Base-by-base conservation (phyloP, 2,329 filamentous ascomycete genomes). In the Diplodia seriata region DNA sequence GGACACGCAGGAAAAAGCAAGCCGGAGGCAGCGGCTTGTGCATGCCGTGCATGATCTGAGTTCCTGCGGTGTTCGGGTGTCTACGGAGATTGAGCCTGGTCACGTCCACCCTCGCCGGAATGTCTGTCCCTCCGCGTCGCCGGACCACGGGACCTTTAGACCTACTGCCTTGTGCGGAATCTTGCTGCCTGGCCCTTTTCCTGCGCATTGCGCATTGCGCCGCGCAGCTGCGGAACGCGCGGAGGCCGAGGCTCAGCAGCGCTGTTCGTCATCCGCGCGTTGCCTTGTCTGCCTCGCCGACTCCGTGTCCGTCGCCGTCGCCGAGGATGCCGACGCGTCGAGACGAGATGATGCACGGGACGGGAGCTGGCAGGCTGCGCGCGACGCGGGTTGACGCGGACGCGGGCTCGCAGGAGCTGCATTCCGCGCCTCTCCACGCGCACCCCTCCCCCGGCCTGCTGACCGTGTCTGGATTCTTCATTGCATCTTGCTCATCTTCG, bases 41-140 rank as follows among this genome's bases (percentile, higher is more conserved):
- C 43, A 63, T 51, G 43, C 59, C 47, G 59, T 63, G 59, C 47
- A 63, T 63, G 59, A 51, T 51, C 59, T 38, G 54, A 40, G 40
- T 49, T 23, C 23, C 56, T 61, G 56, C 8, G 20, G 57, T 12
- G 26, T 51, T 36, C 59, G 59, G 59, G 59, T 63, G 43, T 18
- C 8, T 49, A 36, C 59, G 59, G 59, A 63, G 47, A 47, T 20
- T 49, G n/a, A 18, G 15, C 31, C 40, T 50, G 56, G 56, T 47
- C 56, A 59, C 33, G 26, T 8, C 33, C 7, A 3, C 38, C 4
- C 11, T 18, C 29, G 26, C 59, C 59, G 59, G 59, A 53, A 63
- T 36, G 43, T 51, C 47, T 38, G 36, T 63, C 47, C 20, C 15
- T 63, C 59, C 47, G 43, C 47, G 8, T 50, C 40, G 38, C n/a